Evolutionary conservation across 2,329 filamentous ascomycete genomes (phyloP).

Genomic region (Gnomoniopsis smithogilvyi): DNA sequence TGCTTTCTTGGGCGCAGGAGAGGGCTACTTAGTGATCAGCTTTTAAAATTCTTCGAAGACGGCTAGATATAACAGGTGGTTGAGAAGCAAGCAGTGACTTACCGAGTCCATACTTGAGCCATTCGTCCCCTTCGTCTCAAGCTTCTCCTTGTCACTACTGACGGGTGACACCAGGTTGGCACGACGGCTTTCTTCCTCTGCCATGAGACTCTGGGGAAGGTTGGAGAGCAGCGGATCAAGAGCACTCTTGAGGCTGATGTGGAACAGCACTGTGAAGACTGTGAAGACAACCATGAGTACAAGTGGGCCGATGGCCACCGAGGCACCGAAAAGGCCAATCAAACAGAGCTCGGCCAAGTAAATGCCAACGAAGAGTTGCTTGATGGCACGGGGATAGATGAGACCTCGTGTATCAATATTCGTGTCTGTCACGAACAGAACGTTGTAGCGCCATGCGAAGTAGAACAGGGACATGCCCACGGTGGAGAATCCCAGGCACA

Average conservation of each 20-base stretch:
- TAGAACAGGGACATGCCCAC: constrained; percentile 80
- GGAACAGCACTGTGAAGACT: constrained; percentile 72
- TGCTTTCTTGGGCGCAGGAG: constrained; percentile 41
- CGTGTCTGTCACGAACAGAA: constrained; percentile 82
- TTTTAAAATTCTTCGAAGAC: background rate
- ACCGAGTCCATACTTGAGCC: constrained; percentile 22
- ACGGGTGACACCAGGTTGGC: constrained; percentile 22
- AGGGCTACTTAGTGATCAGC: constrained; percentile 1
- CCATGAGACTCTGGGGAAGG: constrained; percentile 68
- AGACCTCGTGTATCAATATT: constrained; percentile 84
- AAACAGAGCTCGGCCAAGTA: constrained; percentile 82
- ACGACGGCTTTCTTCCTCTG: constrained; percentile 39
- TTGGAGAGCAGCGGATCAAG: constrained; percentile 74
- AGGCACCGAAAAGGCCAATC: constrained; percentile 78
- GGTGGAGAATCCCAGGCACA: constrained; percentile 79
- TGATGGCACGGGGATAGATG: constrained; percentile 81
- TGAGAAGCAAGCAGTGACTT: background rate
- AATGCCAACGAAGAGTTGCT: constrained; percentile 79
- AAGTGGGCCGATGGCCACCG: constrained; percentile 63
- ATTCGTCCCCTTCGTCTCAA: constrained; percentile 22
- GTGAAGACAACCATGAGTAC: constrained; percentile 75
- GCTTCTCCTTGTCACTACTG: constrained; percentile 14
- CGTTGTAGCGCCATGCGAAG: constrained; percentile 83
- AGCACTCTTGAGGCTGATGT: constrained; percentile 69
- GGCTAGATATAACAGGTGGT: background rate